Evolutionary conservation across 495 filamentous ascomycete genomes (phyloP), one percentile per base, ranked within the genome.

Genomic region (Cladorrhinum samala): DNA sequence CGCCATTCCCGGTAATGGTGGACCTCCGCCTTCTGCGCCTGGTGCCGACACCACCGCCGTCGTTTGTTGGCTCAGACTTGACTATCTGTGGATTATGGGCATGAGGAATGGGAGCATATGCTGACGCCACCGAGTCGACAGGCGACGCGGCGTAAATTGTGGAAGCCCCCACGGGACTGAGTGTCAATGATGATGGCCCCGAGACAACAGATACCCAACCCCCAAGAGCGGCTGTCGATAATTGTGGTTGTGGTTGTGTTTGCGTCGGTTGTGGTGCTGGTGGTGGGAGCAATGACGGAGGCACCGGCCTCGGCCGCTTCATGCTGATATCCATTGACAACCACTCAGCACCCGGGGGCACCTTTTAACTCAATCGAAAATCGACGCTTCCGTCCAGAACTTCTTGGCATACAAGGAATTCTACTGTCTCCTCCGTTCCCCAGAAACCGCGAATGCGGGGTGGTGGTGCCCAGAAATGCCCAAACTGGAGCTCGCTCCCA

Each of bases 81-180:
- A 55, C 61, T 17, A 24, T 38, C 19, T 54, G 54, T 3, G 24
- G 46, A 20, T 2, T 33, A 16, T 49, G 18, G n/a, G 41, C 24
- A 3, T 51, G 27, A 11, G 42, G 37, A 14, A 45, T 9, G 38
- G 25, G 45, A 25, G 14, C 46, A 37, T 19, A 3, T 36, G 39
- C 38, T 27, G 58, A 50, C 27, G 68, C 66, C 56, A 67, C 66
- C 27, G 27, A 33, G 27, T 33, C n/a, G n/a, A n/a, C 14, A 37
- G 6, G 14, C 54, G 70, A 61, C 17, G 70, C 68, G 14, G 67
- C 63, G 58, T 69, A 75, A 38, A 75, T 65, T 48, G 71, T 74
- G 40, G 46, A 51, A 6, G 56, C 39, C 19, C 46, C 60, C 16
- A 55, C 60, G 50, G 68, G 69, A 48, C 54, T 68, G 49, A 69